Evolutionary conservation across 805 yeast genomes (phyloP), one percentile per base, ranked within the genome.

Genomic region (Pichia californica): DNA sequence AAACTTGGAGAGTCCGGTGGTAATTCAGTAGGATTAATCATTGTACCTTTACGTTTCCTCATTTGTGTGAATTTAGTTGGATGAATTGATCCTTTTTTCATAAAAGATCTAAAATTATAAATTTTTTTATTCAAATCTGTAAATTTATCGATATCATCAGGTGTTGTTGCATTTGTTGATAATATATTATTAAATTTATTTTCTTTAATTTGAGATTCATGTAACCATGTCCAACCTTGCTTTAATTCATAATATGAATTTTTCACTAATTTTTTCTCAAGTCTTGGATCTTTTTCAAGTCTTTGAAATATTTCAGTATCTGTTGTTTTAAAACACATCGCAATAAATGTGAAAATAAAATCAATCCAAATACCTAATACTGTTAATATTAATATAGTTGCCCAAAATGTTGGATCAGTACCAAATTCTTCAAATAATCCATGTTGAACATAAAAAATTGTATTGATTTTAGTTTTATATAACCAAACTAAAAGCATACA

Each of bases 331-430:
- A 85, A 46, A 58, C 76, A 70, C 23, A 68, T 68, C 49, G 79
- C 74, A 36, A 79, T 52, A 1, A 81, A 72, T 50, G 82, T 79
- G 41, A 79, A 59, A 5, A 83, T 56, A 31, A 85, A 62, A 58
- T 93, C 98, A 46, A 84, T 64, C 31, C 79, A 61, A 13, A 85
- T 51, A 2, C 91, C 83, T 41, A 86, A 67, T 0, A 76, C 63
- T 1, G 70, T 59, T 16, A 84, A 58, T 2, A 80, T 70, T 26
- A 87, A 56, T 28, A 85, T 64, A 0, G 87, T 62, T 1, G 87
- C 86, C 98, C 98, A 93, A 78, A 88, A 91, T 1, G 85, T 72
- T n/a, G 69, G 59, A 57, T 93, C 97, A 18, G 51, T 63, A 19
- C 98, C 98, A 66, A 87, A 88, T 40, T 77, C 77, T 38, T 79